Conservation (phyloP, 495 filamentous ascomycete species). For the Alectoria sarmentosa region DNA sequence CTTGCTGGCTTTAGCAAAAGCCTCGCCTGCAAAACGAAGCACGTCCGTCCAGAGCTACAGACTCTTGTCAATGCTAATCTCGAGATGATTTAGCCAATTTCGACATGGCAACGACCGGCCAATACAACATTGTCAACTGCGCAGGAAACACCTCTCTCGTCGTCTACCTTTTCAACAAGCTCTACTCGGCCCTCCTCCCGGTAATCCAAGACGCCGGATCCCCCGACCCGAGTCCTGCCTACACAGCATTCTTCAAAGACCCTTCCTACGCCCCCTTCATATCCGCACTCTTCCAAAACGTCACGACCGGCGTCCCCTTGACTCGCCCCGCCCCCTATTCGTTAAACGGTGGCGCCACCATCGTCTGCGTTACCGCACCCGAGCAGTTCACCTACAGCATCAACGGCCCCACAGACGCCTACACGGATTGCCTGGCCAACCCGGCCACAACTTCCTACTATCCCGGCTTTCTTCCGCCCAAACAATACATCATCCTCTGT, state of each 20-base stretch:
- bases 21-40: neutral
- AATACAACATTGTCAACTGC: neutral
- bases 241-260: slow-evolving; percentile 4
- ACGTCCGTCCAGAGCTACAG: neutral
- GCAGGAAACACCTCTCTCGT: neutral
- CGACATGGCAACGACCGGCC: neutral
- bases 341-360: neutral
- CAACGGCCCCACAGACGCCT: neutral
- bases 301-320: neutral
- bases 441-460: neutral
- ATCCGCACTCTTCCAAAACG: neutral
- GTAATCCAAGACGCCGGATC: slow-evolving; percentile 1
- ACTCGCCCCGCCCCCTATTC: neutral
- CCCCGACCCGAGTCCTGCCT: neutral
- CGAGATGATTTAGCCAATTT: neutral
- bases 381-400: neutral
- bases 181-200: neutral
- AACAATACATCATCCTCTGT: neutral
- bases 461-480: neutral
- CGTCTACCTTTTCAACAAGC: neutral
- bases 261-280: slow-evolving; percentile 8
- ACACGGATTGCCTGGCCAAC: neutral
- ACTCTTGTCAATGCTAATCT: neutral
- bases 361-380: neutral
- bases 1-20: slow-evolving; percentile 3